Evolutionary conservation across 179 eudicot genomes (phyloP).

Genomic region (Heliamphora pulchella): DNA sequence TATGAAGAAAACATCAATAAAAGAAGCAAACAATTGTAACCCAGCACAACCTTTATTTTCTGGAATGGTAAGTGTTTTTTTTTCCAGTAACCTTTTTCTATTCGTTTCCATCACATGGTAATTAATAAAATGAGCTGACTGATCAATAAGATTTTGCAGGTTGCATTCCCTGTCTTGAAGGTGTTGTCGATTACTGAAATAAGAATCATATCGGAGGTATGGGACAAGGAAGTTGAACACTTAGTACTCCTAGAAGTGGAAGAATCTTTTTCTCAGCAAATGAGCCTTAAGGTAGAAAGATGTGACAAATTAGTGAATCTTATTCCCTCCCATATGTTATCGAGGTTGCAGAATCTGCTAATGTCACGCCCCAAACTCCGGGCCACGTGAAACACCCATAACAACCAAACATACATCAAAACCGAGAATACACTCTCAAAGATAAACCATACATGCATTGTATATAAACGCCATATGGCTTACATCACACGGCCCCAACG

Average conservation of each 20-base stretch:
- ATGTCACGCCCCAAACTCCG: no score
- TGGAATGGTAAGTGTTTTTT: not conserved
- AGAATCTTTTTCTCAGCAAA: not conserved
- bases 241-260: not conserved
- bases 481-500: no score
- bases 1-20: not conserved
- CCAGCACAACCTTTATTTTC: not conserved
- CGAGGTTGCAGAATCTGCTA: not conserved
- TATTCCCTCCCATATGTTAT: not conserved
- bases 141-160: not conserved
- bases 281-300: rapidly evolving
- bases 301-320: not conserved
- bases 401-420: no score
- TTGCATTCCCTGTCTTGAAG: not conserved
- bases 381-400: no score
- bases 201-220: not conserved
- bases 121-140: not conserved
- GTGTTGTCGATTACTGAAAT: not conserved
- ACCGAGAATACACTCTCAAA: no score
- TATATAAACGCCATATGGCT: no score
- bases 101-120: not conserved
- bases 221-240: not conserved
- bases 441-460: no score
- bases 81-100: not conserved
- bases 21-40: not conserved